A percentile compares a stretch with the other conserved stretches of the same genome.
phyloP scores from a whole-genome alignment of 805 yeast genomes.

The Yamadazyma ubonensis region DNA sequence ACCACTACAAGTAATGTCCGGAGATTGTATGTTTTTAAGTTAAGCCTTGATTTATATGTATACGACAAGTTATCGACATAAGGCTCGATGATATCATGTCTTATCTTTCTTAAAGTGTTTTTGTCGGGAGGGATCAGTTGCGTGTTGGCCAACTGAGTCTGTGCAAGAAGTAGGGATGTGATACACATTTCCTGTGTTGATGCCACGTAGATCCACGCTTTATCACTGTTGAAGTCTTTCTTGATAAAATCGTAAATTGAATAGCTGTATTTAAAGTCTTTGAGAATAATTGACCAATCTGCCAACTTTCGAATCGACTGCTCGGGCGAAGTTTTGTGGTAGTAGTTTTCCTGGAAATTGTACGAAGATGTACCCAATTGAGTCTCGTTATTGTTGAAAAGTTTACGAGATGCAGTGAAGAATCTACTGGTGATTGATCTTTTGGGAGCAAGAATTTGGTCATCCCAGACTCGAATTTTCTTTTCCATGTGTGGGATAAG shows the following conservation, averaged over 20 bases:
- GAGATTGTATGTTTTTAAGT: slow-evolving; percentile 66
- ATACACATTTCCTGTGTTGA: slow-evolving; percentile 89
- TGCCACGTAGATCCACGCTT: slow-evolving; percentile 79
- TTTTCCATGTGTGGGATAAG: slow-evolving; percentile 83
- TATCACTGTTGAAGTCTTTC: slow-evolving; percentile 73
- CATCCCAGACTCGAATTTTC: slow-evolving; percentile 82
- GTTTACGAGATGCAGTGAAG: slow-evolving; percentile 63
- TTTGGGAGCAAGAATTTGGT: slow-evolving; percentile 72
- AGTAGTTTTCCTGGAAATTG: slow-evolving; percentile 54
- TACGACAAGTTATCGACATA: slow-evolving; percentile 70
- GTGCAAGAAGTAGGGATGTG: slow-evolving; percentile 63
- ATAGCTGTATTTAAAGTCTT: slow-evolving; percentile 83
- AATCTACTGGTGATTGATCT: slow-evolving; percentile 73
- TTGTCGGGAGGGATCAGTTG: slow-evolving; percentile 26
- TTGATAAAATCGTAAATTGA: slow-evolving; percentile 78
- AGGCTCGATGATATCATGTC: slow-evolving; percentile 56
- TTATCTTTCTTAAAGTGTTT: slow-evolving; percentile 45
- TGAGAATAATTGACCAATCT: slow-evolving; percentile 89
- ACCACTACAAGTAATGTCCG: slow-evolving; percentile 65
- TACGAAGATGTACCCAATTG: slow-evolving; percentile 28
- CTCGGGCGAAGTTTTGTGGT: slow-evolving; percentile 63
- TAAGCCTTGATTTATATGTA: slow-evolving; percentile 70
- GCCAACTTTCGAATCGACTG: slow-evolving; percentile 78
- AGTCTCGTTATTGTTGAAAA: slow-evolving; percentile 36
- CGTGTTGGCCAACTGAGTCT: slow-evolving; percentile 35